These are phyloP conservation scores for Suillus spraguei DNA, from an alignment of 768 basidiomycete species.

Conservation along the genomic window DNA sequence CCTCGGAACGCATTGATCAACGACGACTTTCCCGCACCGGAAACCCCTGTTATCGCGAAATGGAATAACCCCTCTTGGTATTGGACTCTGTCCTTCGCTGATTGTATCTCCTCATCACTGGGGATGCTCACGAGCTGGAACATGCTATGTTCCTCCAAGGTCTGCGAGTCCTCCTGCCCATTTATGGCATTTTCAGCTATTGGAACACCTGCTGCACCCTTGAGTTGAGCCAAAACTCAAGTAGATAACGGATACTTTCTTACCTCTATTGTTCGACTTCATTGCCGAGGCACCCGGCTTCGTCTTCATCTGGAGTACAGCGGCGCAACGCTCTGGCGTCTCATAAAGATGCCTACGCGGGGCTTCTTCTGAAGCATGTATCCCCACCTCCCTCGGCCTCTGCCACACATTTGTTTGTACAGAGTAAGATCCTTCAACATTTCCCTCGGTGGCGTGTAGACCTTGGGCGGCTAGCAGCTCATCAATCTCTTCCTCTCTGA, in stretches of 20 bases:
- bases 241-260: background rate
- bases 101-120: conserved; percentile 17
- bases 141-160: conserved; percentile 3
- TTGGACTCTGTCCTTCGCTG: conserved; percentile 12
- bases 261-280: background rate
- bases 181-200: background rate
- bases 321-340: background rate
- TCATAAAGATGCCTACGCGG: conserved; percentile 7
- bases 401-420: background rate
- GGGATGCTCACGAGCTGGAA: conserved; percentile 22
- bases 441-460: background rate
- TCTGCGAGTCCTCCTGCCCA: background rate
- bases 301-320: background rate
- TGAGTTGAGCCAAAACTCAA: background rate
- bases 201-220: background rate
- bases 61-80: conserved; percentile 26
- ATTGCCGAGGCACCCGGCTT: too few species aligned
- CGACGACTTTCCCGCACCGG: conserved; percentile 34
- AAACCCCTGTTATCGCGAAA: conserved; percentile 30
- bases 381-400: background rate
- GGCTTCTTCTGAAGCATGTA: background rate
- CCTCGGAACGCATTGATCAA: conserved; percentile 34
- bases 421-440: background rate
- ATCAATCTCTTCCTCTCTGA: background rate
- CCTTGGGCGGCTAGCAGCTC: background rate